Percentiles rank a stretch among this genome's conserved stretches.
Evolutionary conservation across 768 basidiomycete genomes (phyloP).

Genomic region (Cystoderma amianthinum): DNA sequence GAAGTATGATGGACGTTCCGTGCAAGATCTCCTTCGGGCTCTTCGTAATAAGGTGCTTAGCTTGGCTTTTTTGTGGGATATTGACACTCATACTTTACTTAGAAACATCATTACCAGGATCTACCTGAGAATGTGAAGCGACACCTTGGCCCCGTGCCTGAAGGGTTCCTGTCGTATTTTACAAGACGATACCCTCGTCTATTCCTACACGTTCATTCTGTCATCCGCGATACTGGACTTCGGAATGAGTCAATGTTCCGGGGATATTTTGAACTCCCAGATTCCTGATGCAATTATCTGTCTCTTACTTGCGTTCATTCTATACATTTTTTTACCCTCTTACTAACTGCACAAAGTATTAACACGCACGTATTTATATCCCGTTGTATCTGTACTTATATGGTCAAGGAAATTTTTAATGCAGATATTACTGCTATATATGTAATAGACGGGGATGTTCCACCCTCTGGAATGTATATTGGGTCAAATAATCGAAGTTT

Average conservation of each 20-base stretch:
- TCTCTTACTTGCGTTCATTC: too few species aligned
- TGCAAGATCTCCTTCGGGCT: conserved; percentile 89
- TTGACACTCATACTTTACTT: conserved; percentile 1
- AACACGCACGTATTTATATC: neutral
- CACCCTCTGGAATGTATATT: too few species aligned
- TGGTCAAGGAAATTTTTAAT: too few species aligned
- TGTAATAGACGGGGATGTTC: too few species aligned
- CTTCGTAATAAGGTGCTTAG: conserved; percentile 84
- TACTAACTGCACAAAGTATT: neutral
- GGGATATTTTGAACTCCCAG: conserved; percentile 75
- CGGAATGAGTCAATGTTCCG: conserved; percentile 87
- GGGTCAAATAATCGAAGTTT: too few species aligned
- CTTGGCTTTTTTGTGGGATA: conserved; percentile 6
- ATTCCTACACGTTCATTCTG: conserved; percentile 89
- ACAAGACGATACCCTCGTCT: conserved; percentile 87
- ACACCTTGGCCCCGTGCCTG: conserved; percentile 85
- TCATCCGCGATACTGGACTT: conserved; percentile 67
- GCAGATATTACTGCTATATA: too few species aligned
- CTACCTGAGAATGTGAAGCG: conserved; percentile 87
- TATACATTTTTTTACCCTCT: neutral
- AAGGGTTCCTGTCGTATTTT: conserved; percentile 90
- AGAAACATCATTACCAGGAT: conserved; percentile 99
- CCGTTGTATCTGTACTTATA: neutral
- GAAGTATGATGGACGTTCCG: conserved; percentile 89
- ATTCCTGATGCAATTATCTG: conserved; percentile 9